Conservation (phyloP, 352 stramenopile genomes). For the Elongisporangium anandrum region DNA sequence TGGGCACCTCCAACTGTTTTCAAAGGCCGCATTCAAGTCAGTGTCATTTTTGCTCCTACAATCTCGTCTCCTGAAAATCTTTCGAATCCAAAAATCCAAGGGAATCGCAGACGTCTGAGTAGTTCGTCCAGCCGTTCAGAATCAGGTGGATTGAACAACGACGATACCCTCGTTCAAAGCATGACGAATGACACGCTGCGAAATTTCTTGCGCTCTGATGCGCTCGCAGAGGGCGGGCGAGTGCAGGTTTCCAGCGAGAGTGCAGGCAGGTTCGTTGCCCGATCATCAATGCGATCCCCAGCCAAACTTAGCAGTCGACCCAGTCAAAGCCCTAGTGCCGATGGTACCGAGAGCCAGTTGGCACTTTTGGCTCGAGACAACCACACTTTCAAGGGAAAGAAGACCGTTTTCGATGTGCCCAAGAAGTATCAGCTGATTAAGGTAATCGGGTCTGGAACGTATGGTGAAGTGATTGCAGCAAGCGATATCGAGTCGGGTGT, state of each 20-base stretch:
- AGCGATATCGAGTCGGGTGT: slow-evolving; percentile 73
- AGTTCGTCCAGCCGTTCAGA: slow-evolving; percentile 23
- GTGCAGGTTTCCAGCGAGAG: slow-evolving; percentile 16
- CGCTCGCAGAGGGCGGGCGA: slow-evolving; percentile 15
- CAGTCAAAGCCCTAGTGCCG: not conserved
- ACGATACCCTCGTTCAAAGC: slow-evolving; percentile 52
- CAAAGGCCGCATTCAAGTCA: slow-evolving; percentile 66
- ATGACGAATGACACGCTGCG: slow-evolving; percentile 56
- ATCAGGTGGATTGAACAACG: slow-evolving; percentile 11
- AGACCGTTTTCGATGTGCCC: slow-evolving; percentile 65
- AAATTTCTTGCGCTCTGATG: slow-evolving; percentile 46
- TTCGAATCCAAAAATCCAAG: slow-evolving; percentile 39
- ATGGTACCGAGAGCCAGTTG: slow-evolving; percentile 27
- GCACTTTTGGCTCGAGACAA: slow-evolving; percentile 45
- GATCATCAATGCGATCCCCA: slow-evolving; percentile 11
- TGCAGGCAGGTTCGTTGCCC: slow-evolving; percentile 19
- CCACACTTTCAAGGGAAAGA: slow-evolving; percentile 63
- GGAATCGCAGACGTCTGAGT: slow-evolving; percentile 26
- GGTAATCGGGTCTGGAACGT: slow-evolving; percentile 72
- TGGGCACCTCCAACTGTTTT: slow-evolving; percentile 83
- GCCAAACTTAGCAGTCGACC: not conserved
- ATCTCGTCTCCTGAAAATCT: slow-evolving; percentile 46
- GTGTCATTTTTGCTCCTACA: slow-evolving; percentile 74
- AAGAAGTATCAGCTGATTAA: slow-evolving; percentile 83
- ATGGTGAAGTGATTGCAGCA: slow-evolving; percentile 77